These are phyloP conservation scores for Hypholoma sublateritium DNA, from an alignment of 768 basidiomycete species.

Conservation along the genomic window DNA sequence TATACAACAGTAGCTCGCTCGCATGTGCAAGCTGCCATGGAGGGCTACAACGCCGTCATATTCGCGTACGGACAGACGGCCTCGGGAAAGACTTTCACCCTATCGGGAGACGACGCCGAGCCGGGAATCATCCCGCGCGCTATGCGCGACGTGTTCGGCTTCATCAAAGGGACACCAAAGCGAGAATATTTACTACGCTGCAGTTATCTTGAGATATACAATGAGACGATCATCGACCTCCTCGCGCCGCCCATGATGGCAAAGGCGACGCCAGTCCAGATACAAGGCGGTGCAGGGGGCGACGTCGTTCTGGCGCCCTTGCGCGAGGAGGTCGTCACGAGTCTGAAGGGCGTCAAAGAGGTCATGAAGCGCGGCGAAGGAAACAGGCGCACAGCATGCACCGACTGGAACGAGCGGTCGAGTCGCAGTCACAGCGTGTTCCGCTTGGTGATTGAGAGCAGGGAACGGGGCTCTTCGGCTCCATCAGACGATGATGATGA, in stretches of 20 bases:
- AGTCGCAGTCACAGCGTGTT: conserved; percentile 95
- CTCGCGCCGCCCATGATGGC: conserved; percentile 66
- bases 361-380: conserved; percentile 86
- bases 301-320: conserved; percentile 73
- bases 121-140: conserved; percentile 95
- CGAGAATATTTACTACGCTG: conserved; percentile 94
- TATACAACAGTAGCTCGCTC: conserved; percentile 75
- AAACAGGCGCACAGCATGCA: conserved; percentile 86
- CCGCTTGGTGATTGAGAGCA: conserved; percentile 86
- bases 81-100: conserved; percentile 57
- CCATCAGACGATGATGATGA: conserved; percentile 43
- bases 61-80: conserved; percentile 94
- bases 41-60: conserved; percentile 93
- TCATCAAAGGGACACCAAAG: conserved; percentile 72
- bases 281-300: conserved; percentile 65
- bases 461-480: conserved; percentile 50
- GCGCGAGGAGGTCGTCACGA: conserved; percentile 92
- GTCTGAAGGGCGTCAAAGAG: conserved; percentile 80
- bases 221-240: conserved; percentile 85
- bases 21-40: conserved; percentile 91
- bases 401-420: conserved; percentile 98
- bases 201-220: conserved; percentile 97
- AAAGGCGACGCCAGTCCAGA: conserved; percentile 62
- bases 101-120: conserved; percentile 77
- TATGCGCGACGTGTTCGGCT: conserved; percentile 88